Conservation (phyloP, 345 rosid species). For the Tarenaya hassleriana region DNA sequence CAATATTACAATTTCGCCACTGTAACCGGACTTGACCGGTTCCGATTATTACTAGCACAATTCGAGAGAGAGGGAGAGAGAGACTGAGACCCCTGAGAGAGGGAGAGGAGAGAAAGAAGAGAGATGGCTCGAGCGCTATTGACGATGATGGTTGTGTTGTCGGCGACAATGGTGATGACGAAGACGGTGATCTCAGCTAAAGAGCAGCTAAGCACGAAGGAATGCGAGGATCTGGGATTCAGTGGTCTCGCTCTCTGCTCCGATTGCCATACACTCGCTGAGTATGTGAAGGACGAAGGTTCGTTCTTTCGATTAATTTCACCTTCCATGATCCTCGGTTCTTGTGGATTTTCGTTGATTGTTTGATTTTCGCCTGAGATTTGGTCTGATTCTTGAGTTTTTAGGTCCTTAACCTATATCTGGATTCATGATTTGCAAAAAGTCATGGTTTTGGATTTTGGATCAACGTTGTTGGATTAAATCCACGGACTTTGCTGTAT, state of each 20-base stretch:
- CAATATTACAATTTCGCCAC: not conserved
- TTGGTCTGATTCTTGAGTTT: not conserved
- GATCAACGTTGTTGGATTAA: not conserved
- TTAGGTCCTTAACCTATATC: not conserved
- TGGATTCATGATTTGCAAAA: not conserved
- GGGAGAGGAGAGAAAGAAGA: slow-evolving; percentile 2
- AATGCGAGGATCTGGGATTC: slow-evolving; percentile 88
- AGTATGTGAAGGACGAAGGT: slow-evolving; percentile 93
- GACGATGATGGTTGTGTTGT: slow-evolving; percentile 15
- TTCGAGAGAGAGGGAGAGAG: not conserved
- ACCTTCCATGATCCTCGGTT: not conserved
- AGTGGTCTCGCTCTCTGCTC: slow-evolving; percentile 96
- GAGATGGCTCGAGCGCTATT: slow-evolving; percentile 19
- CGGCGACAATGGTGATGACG: slow-evolving; percentile 12
- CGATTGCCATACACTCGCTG: slow-evolving; percentile 76
- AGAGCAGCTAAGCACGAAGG: slow-evolving; percentile 59
- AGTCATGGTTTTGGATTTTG: not conserved
- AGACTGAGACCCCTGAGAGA: not conserved
- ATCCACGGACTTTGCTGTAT: no score
- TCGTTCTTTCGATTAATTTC: not conserved
- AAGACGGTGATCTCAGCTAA: slow-evolving; percentile 29
- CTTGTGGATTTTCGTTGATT: not conserved
- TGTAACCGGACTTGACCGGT: slow-evolving; percentile 7
- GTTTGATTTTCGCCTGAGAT: not conserved
- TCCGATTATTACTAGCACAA: not conserved